Evolutionary conservation across 164 flowering plant species (phyloP), one percentile per base, ranked within the genome.

Genomic region (Litsea cubeba): DNA sequence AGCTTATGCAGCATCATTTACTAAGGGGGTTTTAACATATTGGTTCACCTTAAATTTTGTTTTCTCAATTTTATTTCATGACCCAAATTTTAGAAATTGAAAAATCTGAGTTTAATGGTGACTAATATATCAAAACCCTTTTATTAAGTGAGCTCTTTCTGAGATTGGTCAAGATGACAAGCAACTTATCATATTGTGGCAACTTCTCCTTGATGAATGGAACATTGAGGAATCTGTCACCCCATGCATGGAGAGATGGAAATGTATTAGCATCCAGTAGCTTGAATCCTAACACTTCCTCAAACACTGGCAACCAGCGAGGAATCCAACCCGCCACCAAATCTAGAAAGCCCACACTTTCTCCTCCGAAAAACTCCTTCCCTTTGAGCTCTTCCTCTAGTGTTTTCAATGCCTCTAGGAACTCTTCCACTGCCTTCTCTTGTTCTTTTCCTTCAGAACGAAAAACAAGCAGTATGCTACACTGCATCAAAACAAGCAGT

Each of bases 381-480:
- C 76, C 71, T 7, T 72, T 11, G 14, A 79, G 50, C 1, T 76
- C 76, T 72, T 80, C 79, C 76, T 81, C 85, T 1, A 85, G 12
- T 17, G 80, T 26, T 20, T 64, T 69, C 65, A 82, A 50, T 10
- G 73, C 84, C 76, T 75, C 76, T 7, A 1, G 10, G 22, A 72
- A 25, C 17, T 82, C 81, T 70, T 71, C 25, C 14, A 62, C 11
- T 12, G 80, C 82, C 69, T 76, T 76, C 57, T 71, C 80, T 64
- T 80, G 81, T 5, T 75, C 76, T 62, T 80, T 82, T 32, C 83
- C 84, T 22, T n/a, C 11, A 0, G 46, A 40, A 40, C 1, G 8
- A 40, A 5, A 40, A 40, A 11, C 46, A 40, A 40, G 46, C 46
- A 40, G 10, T 40, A 40, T 40, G 46, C 46, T 40, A 40, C 46